These are phyloP conservation scores for Neopestalotiopsis clavispora DNA, from an alignment of 2,329 filamentous ascomycete genomes.

Conservation along the genomic window DNA sequence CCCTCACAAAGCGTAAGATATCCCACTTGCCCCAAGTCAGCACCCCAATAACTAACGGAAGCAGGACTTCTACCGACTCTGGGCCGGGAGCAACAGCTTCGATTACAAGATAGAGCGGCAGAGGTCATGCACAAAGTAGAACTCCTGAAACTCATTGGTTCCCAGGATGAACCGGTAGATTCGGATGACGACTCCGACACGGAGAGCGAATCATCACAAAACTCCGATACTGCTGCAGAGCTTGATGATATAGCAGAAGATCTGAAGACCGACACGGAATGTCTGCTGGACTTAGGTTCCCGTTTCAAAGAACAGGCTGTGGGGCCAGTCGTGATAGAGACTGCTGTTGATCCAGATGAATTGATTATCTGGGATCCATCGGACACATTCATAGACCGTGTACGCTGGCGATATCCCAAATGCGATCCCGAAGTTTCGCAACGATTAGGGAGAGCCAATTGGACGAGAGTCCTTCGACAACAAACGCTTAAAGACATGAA, in stretches of 20 bases:
- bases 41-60: background rate
- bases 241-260: conserved; percentile 26
- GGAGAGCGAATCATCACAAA: background rate
- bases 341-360: conserved; percentile 14
- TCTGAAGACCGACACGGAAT: conserved; percentile 24
- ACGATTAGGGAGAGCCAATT: conserved; percentile 16
- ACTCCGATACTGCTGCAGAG: background rate
- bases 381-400: conserved; percentile 17
- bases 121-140: conserved; percentile 15
- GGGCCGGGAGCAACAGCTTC: background rate
- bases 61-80: conserved; percentile 7
- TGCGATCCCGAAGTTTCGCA: conserved; percentile 8
- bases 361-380: conserved; percentile 16
- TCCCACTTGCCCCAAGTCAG: background rate
- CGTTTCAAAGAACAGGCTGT: conserved; percentile 22
- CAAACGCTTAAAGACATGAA: background rate
- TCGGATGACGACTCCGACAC: conserved; percentile 10
- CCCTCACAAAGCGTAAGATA: conserved; percentile 18
- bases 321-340: conserved; percentile 16
- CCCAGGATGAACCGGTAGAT: conserved; percentile 14
- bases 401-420: conserved; percentile 17
- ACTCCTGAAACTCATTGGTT: conserved; percentile 19
- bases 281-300: conserved; percentile 24
- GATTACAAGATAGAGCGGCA: background rate
- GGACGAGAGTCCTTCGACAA: conserved; percentile 7